Evolutionary conservation across 2,329 filamentous ascomycete species (phyloP).

Genomic region (Trichocomaceae sp.): DNA sequence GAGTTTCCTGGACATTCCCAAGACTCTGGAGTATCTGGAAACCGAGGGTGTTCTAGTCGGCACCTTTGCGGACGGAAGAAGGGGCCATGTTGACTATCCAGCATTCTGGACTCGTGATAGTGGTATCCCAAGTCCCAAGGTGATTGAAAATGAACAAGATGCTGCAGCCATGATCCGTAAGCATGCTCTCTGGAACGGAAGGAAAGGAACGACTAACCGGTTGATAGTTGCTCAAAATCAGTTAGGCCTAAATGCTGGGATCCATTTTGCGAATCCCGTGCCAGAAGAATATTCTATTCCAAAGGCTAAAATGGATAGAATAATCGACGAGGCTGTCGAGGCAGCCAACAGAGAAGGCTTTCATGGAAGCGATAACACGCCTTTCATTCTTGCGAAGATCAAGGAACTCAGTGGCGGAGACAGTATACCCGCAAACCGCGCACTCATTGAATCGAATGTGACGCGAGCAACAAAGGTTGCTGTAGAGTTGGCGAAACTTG

Average conservation of each 20-base stretch:
- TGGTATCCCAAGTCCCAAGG: slow-evolving; percentile 68
- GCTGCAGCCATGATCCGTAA: slow-evolving; percentile 79
- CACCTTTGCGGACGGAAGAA: slow-evolving; percentile 79
- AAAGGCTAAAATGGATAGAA: slow-evolving; percentile 60
- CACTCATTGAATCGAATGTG: slow-evolving; percentile 62
- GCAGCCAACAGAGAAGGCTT: slow-evolving; percentile 60
- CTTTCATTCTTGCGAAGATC: slow-evolving; percentile 72
- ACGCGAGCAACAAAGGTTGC: slow-evolving; percentile 59
- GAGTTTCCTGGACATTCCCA: slow-evolving; percentile 86
- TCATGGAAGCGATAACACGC: slow-evolving; percentile 72
- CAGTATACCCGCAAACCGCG: slow-evolving; percentile 68
- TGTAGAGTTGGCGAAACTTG: slow-evolving; percentile 53
- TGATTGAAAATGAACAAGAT: slow-evolving; percentile 67
- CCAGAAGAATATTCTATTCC: slow-evolving; percentile 64
- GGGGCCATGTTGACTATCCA: slow-evolving; percentile 71
- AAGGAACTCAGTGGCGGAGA: slow-evolving; percentile 67
- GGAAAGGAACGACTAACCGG: slow-evolving; percentile 1
- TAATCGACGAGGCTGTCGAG: slow-evolving; percentile 61
- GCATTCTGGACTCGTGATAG: slow-evolving; percentile 91
- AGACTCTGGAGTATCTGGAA: slow-evolving; percentile 75
- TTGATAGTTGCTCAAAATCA: slow-evolving; percentile 60
- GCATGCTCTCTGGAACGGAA: slow-evolving; percentile 21
- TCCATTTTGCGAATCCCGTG: slow-evolving; percentile 86
- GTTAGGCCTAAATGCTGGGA: slow-evolving; percentile 66
- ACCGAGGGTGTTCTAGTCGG: slow-evolving; percentile 69